Evolutionary conservation across 169 alveolate species (phyloP).

Genomic region (Plasmodium gaboni): DNA sequence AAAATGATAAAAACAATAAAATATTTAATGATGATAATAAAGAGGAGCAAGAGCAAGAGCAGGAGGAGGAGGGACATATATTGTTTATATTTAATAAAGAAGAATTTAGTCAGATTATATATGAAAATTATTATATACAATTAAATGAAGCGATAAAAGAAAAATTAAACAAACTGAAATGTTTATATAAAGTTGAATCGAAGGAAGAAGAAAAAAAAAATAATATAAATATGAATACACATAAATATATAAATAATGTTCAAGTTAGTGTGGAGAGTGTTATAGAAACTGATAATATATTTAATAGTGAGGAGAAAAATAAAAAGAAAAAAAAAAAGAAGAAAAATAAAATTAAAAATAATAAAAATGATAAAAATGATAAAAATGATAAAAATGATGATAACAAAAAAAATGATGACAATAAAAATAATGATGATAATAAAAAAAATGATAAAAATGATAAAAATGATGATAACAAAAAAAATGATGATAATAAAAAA

Average conservation of each 20-base stretch:
- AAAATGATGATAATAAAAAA: background rate
- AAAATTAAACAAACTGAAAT: background rate
- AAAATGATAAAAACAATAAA: too few relatives aligned
- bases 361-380: background rate
- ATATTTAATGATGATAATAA: too few relatives aligned
- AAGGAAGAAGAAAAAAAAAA: background rate
- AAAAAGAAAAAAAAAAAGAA: slow-evolving; percentile 1
- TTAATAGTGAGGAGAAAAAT: background rate
- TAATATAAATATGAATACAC: background rate
- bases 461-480: background rate
- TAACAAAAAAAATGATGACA: background rate
- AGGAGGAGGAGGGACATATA: too few relatives aligned
- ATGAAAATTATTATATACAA: too few relatives aligned
- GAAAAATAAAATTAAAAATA: background rate
- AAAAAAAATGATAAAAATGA: background rate
- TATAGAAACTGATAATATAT: background rate
- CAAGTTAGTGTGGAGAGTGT: background rate
- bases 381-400: background rate
- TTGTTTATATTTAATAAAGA: too few relatives aligned
- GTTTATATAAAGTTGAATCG: background rate
- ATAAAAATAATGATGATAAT: background rate
- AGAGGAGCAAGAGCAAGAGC: too few relatives aligned
- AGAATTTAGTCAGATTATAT: too few relatives aligned
- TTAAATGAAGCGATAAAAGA: background rate
- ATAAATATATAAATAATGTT: background rate